Conservation (phyloP, 2,329 filamentous ascomycete genomes). For the Aquanectria penicillioides region DNA sequence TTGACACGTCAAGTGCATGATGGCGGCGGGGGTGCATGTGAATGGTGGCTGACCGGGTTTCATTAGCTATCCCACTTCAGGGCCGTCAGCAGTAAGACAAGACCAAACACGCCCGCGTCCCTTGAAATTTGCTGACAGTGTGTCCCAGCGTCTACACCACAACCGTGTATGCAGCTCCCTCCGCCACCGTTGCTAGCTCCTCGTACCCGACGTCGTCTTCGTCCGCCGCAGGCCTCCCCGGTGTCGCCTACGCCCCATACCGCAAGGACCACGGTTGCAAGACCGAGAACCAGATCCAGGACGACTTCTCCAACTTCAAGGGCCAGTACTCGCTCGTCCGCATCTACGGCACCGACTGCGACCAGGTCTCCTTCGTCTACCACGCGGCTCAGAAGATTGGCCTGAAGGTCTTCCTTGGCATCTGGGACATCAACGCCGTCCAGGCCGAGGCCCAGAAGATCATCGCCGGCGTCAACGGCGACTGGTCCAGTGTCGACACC, state of each 20-base stretch:
- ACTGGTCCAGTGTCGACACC: constrained; percentile 77
- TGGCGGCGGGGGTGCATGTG: too few species aligned
- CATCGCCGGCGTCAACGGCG: constrained; percentile 64
- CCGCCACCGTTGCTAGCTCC: too few species aligned
- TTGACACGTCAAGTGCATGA: too few species aligned
- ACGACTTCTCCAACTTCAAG: constrained; percentile 68
- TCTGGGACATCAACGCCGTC: constrained; percentile 72
- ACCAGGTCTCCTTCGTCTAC: constrained; percentile 73
- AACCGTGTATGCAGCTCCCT: too few species aligned
- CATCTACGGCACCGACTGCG: constrained; percentile 83
- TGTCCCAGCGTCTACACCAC: too few species aligned
- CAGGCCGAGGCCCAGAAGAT: constrained; percentile 68
- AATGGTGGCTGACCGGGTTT: too few species aligned
- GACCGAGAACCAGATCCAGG: constrained; percentile 66
- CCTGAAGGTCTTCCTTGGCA: constrained; percentile 78
- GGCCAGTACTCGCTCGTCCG: constrained; percentile 71
- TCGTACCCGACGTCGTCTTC: too few species aligned
- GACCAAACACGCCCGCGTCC: too few species aligned
- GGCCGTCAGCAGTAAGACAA: constrained; percentile 29
- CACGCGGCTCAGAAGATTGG: constrained; percentile 70
- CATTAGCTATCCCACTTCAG: background rate
- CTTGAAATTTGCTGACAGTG: too few species aligned
- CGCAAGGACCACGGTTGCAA: constrained; percentile 72
- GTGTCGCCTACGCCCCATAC: constrained; percentile 62
- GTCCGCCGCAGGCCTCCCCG: constrained; percentile 44